phyloP scores from a whole-genome alignment of 2,329 filamentous ascomycete species.

The Ophiocordyceps polyrhachis-furcata region DNA sequence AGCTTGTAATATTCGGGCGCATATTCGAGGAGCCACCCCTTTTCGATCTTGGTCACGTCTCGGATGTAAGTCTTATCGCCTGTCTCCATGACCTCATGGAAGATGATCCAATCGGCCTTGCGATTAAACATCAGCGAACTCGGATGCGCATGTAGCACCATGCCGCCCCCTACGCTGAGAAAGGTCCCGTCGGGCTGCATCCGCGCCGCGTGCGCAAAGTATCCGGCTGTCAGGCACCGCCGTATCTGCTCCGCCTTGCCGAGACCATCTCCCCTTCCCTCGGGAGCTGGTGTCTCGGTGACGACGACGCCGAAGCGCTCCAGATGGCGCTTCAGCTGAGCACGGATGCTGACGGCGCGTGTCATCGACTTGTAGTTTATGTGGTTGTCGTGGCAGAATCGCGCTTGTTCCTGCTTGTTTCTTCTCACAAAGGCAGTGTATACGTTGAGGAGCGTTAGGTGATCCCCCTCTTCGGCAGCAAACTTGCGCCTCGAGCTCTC shows the following conservation, averaged over 20 bases:
- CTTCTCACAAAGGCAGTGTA: slow-evolving; percentile 74
- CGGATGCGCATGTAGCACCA: slow-evolving; percentile 70
- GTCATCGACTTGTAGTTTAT: slow-evolving; percentile 75
- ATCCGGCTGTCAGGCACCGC: slow-evolving; percentile 72
- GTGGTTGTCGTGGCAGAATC: slow-evolving; percentile 74
- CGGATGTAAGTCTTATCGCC: slow-evolving; percentile 75
- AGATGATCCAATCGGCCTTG: slow-evolving; percentile 92
- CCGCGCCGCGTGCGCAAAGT: slow-evolving; percentile 80
- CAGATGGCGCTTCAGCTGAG: slow-evolving; percentile 71
- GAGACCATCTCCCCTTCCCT: slow-evolving; percentile 10
- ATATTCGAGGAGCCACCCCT: slow-evolving; percentile 79
- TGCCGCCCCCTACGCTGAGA: slow-evolving; percentile 62
- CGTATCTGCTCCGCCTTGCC: slow-evolving; percentile 53
- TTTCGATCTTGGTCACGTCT: slow-evolving; percentile 86
- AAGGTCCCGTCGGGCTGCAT: slow-evolving; percentile 93
- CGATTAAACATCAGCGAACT: slow-evolving; percentile 90
- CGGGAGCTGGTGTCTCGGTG: slow-evolving; percentile 38
- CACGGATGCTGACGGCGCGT: slow-evolving; percentile 68
- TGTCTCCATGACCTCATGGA: slow-evolving; percentile 84
- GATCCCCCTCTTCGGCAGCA: slow-evolving; percentile 83
- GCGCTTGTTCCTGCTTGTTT: slow-evolving; percentile 65
- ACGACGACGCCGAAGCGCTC: slow-evolving; percentile 63
- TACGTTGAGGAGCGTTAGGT: slow-evolving; percentile 82
- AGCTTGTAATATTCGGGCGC: slow-evolving; percentile 66
- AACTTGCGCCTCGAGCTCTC: slow-evolving; percentile 66